These are phyloP conservation scores for Thelonectria olida DNA, from an alignment of 2,329 filamentous ascomycete species.

Conservation along the genomic window DNA sequence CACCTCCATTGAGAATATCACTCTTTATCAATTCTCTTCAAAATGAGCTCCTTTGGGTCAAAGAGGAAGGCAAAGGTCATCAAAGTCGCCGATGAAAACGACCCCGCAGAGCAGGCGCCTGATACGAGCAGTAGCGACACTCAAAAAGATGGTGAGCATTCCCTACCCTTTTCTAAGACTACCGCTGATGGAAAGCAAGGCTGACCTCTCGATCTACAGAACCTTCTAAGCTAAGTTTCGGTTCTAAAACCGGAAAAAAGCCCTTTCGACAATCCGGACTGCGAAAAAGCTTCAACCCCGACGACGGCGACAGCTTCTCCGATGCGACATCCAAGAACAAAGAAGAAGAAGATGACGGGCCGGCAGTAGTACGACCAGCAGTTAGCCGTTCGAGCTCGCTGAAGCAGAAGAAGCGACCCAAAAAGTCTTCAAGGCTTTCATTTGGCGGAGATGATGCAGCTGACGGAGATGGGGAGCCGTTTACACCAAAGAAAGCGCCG, in stretches of 20 bases:
- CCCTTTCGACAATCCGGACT: conserved; percentile 67
- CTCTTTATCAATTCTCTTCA: conserved; percentile 26
- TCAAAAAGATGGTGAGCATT: conserved; percentile 50
- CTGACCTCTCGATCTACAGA: conserved; percentile 45
- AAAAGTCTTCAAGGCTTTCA: conserved; percentile 72
- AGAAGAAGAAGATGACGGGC: conserved; percentile 55
- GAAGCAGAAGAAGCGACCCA: conserved; percentile 72
- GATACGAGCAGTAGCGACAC: conserved; percentile 35
- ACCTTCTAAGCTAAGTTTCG: conserved; percentile 50
- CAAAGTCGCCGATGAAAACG: conserved; percentile 73
- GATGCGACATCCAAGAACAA: conserved; percentile 41
- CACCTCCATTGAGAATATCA: neutral
- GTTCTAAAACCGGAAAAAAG: conserved; percentile 58
- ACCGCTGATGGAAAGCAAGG: conserved; percentile 48
- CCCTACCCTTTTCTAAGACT: conserved; percentile 29
- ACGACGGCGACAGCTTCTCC: conserved; percentile 46
- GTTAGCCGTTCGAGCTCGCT: conserved; percentile 57
- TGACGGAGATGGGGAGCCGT: conserved; percentile 60
- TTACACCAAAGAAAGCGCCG: conserved; percentile 72
- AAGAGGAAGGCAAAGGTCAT: conserved; percentile 82
- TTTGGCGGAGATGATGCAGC: conserved; percentile 71
- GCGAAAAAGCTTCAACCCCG: conserved; percentile 63
- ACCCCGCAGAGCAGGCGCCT: conserved; percentile 40
- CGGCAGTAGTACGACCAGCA: conserved; percentile 60
- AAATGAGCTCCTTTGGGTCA: conserved; percentile 64